Base-by-base conservation (phyloP, 495 filamentous ascomycete species). In the Viridothelium virens region DNA sequence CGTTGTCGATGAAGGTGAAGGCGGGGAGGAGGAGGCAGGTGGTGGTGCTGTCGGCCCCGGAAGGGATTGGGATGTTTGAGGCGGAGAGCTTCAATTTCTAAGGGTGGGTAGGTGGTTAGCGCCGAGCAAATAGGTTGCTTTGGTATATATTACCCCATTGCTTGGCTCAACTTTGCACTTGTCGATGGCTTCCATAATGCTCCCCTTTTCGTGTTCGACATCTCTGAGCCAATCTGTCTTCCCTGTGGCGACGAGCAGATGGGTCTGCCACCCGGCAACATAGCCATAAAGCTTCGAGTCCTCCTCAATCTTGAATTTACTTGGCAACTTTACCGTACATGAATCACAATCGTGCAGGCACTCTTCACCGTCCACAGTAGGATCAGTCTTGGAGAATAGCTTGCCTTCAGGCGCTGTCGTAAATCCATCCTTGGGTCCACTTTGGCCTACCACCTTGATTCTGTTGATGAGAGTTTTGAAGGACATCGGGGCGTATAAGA, bases 221-320 rank as follows among this genome's bases (percentile, higher is more conserved):
- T 96, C 88, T 61, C 89, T 78, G 70, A 92, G 87, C 94, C 94
- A 98, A 77, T 98, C 95, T 33, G 87, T 86, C 80, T 97, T 96
- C 48, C 92, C 91, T 1, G 94, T 98, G 11, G 93, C 94, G 18
- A 98, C 91, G 47, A 98, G 81, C 65, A 96, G 72, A 75, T 98
- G 94, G 18, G 90, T 93, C 63, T 85, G 85, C 88, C 91, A 98
- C 10, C 87, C 91, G 68, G 94, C 91, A 46, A 97, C 84, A 56
- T 89, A 80, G 2, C 94, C 94, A 73, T 94, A 97, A 38, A 98
- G 77, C 72, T 89, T 80, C 66, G 94, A 89, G 33, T 82, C 77
- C 71, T 89, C 84, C 65, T 97, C 90, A 62, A 96, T 85, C 4
- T 83, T 82, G 74, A 86, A 89, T 66, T 84, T 85, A 66, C 87